Conservation (phyloP, 768 basidiomycete species). For the Mycena sanguinolenta region DNA sequence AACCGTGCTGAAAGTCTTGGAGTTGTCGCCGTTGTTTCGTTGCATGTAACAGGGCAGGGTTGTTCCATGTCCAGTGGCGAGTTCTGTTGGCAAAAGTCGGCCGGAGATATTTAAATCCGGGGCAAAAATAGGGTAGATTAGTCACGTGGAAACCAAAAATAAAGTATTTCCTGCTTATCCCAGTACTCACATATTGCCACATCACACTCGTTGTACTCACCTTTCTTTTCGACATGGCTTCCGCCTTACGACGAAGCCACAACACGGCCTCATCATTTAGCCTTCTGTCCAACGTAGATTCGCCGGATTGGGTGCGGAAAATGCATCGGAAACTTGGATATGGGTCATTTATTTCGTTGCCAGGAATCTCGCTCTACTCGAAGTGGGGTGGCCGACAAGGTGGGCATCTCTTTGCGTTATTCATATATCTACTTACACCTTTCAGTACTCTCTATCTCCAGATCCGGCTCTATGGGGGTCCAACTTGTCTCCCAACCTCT, state of each 20-base stretch:
- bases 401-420: not conserved
- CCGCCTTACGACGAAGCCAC: not conserved
- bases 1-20: too few species aligned
- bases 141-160: conserved; percentile 9
- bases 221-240: conserved; percentile 1
- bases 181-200: not conserved
- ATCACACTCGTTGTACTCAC: conserved; percentile 15
- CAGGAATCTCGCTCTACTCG: not conserved
- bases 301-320: conserved; percentile 10
- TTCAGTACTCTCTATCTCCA: conserved; percentile 79
- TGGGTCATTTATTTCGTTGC: not conserved
- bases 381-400: conserved; percentile 34
- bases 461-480: conserved; percentile 82
- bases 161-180: not conserved
- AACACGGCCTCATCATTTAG: not conserved
- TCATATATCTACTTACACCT: not conserved
- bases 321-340: not conserved
- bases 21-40: too few species aligned
- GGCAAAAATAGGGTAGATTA: too few species aligned
- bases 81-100: too few species aligned
- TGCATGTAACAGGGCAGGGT: too few species aligned
- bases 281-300: not conserved
- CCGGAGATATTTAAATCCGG: conserved; percentile 2
- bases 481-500: conserved; percentile 66
- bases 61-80: too few species aligned